Percentiles rank a stretch among this genome's conserved stretches.
Evolutionary conservation across 1,139 yeast genomes (phyloP).

Genomic region (Geotrichum australiense): DNA sequence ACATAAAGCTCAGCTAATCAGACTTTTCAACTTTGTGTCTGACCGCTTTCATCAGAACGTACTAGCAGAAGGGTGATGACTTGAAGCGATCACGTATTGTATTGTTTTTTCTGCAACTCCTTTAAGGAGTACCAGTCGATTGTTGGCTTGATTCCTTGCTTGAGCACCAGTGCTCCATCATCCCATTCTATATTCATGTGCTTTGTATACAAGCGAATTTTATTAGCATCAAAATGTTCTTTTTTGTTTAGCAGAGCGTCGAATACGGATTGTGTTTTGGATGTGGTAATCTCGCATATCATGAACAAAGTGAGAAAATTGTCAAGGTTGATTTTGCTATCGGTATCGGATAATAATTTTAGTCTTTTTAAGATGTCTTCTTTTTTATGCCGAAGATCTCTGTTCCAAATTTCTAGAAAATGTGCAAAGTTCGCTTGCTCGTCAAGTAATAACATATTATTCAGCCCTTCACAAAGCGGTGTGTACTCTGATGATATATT

Average conservation of each 20-base stretch:
- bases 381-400: background rate
- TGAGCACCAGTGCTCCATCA: background rate
- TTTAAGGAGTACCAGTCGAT: slow-evolving; percentile 11
- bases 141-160: slow-evolving; percentile 6
- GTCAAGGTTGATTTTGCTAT: background rate
- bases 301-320: background rate
- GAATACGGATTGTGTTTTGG: background rate
- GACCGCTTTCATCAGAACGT: no score
- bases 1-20: background rate
- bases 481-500: slow-evolving; percentile 1
- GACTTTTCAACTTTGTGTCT: slow-evolving; percentile 2
- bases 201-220: background rate
- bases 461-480: slow-evolving; percentile 7
- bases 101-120: no score
- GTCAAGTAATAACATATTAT: slow-evolving; percentile 7
- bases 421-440: slow-evolving; percentile 3
- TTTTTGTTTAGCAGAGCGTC: background rate
- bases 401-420: slow-evolving; percentile 6
- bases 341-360: background rate
- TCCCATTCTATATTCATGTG: slow-evolving; percentile 5
- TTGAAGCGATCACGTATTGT: no score
- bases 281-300: slow-evolving; percentile 3
- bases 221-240: slow-evolving; percentile 5
- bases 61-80: no score
- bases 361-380: background rate